Conservation (phyloP, 2,329 filamentous ascomycete species). For the Whalleya microplaca region DNA sequence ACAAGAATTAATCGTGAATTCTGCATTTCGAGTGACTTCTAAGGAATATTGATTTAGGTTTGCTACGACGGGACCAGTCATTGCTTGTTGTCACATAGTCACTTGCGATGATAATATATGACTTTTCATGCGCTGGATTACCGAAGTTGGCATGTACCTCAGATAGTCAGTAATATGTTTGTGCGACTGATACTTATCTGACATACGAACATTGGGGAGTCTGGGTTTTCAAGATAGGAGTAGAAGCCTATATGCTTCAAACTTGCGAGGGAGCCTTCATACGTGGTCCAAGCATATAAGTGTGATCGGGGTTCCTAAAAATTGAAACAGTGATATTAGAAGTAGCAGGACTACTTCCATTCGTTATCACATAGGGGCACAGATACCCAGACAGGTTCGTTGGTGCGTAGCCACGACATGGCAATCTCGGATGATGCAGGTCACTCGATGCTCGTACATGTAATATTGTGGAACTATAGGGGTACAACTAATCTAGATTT, state of each 20-base stretch:
- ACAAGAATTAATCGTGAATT: background rate
- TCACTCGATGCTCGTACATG: too few relatives aligned
- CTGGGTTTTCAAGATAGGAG: background rate
- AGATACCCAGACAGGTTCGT: too few relatives aligned
- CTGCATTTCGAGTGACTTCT: background rate
- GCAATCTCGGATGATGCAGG: background rate
- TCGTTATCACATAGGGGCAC: too few relatives aligned
- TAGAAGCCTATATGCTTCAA: too few relatives aligned
- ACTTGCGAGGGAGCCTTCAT: too few relatives aligned
- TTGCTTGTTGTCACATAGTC: conserved; percentile 9
- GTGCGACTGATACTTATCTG: background rate
- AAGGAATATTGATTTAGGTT: background rate
- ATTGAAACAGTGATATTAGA: too few relatives aligned
- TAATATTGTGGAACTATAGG: background rate
- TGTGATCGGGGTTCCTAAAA: too few relatives aligned
- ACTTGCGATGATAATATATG: conserved; percentile 16
- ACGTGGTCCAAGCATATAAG: too few relatives aligned
- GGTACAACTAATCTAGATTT: background rate
- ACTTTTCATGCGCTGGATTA: conserved; percentile 5
- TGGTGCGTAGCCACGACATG: background rate
- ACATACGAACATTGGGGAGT: background rate
- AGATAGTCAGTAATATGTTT: background rate
- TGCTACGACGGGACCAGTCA: background rate
- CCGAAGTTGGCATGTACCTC: conserved; percentile 8
- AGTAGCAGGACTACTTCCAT: too few relatives aligned